These are phyloP conservation scores for Ascoidea asiatica DNA, from an alignment of 805 yeast species.

Conservation along the genomic window DNA sequence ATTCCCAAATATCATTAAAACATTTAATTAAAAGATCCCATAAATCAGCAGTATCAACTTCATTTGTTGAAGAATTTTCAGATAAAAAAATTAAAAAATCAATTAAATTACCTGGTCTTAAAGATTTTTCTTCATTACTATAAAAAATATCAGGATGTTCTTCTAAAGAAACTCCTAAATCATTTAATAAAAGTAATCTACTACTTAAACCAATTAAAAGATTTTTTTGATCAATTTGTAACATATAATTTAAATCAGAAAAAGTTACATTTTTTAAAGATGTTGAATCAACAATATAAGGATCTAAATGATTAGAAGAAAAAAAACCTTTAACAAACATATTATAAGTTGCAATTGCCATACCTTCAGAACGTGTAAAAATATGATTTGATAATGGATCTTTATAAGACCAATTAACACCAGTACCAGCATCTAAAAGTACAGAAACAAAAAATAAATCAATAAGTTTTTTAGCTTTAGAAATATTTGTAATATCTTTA, in stretches of 20 bases:
- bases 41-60: constrained; percentile 29
- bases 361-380: constrained; percentile 41
- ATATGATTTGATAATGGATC: constrained; percentile 22
- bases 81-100: constrained; percentile 27
- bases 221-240: constrained; percentile 36
- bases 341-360: constrained; percentile 46
- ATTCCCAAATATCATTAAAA: constrained; percentile 43
- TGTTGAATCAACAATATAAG: constrained; percentile 29
- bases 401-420: constrained; percentile 37
- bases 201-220: constrained; percentile 44
- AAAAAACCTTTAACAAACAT: constrained; percentile 38
- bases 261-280: constrained; percentile 23
- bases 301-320: constrained; percentile 22
- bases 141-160: constrained; percentile 30
- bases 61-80: constrained; percentile 10
- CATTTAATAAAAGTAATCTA: constrained; percentile 29
- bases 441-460: constrained; percentile 51
- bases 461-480: constrained; percentile 37
- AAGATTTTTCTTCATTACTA: constrained; percentile 15
- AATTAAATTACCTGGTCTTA: constrained; percentile 38
- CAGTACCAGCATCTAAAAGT: constrained; percentile 57
- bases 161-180: constrained; percentile 32
- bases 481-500: constrained; percentile 19
- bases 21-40: constrained; percentile 49
- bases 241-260: constrained; percentile 23